phyloP scores from a whole-genome alignment of 2,329 filamentous ascomycete species.

The Colletotrichum falcatum region DNA sequence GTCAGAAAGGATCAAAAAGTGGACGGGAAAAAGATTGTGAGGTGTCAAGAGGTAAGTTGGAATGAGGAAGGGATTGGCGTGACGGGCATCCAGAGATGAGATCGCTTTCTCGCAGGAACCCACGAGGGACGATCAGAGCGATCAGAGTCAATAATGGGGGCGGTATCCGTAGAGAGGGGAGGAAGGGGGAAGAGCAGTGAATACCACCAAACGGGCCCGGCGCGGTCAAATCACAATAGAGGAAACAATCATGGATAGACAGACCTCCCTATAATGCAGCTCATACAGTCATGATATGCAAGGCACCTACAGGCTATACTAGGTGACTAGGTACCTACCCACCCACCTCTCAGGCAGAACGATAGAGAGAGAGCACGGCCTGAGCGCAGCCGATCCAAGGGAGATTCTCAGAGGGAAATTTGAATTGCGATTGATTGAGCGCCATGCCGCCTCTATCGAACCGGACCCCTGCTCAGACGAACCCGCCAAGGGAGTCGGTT shows the following conservation, averaged over 20 bases:
- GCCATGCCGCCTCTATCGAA: conserved; percentile 32
- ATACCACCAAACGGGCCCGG: conserved; percentile 7
- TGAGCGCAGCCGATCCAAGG: neutral
- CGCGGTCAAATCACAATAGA: conserved; percentile 5
- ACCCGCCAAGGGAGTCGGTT: conserved; percentile 28
- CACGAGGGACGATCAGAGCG: conserved; percentile 28
- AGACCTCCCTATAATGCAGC: neutral
- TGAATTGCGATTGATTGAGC: conserved; percentile 39
- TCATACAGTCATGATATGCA: neutral
- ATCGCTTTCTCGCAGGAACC: conserved; percentile 24
- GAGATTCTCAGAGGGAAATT: conserved; percentile 36
- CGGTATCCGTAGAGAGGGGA: neutral
- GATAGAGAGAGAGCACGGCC: conserved; percentile 3
- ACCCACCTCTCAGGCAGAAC: conserved; percentile 7
- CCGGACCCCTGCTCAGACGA: conserved; percentile 38
- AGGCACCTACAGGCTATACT: neutral
- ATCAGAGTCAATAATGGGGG: conserved; percentile 2
- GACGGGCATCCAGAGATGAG: conserved; percentile 3
- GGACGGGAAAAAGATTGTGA: conserved; percentile 13
- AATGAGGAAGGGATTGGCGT: conserved; percentile 32
- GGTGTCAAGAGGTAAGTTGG: conserved; percentile 13
- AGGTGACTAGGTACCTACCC: too few species aligned
- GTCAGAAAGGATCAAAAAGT: conserved; percentile 10
- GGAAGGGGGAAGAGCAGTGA: neutral
- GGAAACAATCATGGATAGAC: conserved; percentile 6